Percentiles rank a stretch among this genome's conserved stretches.
phyloP scores from a whole-genome alignment of 2,329 filamentous ascomycete species.

The Hypocreales sp. region DNA sequence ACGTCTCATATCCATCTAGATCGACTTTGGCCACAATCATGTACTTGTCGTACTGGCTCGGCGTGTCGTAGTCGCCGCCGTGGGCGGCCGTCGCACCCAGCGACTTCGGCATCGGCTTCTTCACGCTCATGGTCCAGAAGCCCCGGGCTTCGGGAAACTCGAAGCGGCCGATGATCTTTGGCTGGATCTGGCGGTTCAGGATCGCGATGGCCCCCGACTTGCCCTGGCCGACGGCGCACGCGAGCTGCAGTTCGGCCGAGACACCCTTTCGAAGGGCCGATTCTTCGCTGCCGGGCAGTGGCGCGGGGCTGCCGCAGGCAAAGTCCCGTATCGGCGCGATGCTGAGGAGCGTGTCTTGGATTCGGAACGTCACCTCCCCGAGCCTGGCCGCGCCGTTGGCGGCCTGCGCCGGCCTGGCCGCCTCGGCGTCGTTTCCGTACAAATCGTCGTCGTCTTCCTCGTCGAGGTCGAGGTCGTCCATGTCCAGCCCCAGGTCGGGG shows the following conservation, averaged over 20 bases:
- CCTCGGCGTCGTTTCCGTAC: conserved; percentile 48
- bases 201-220: conserved; percentile 55
- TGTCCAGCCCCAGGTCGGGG: conserved; percentile 31
- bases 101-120: conserved; percentile 48
- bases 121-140: conserved; percentile 67
- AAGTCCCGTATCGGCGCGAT: conserved; percentile 68
- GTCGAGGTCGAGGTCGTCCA: conserved; percentile 35
- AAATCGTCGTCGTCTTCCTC: conserved; percentile 51
- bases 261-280: conserved; percentile 26
- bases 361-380: conserved; percentile 55
- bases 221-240: conserved; percentile 47
- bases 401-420: conserved; percentile 31
- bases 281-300: conserved; percentile 27
- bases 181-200: conserved; percentile 64
- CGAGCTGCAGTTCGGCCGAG: conserved; percentile 41
- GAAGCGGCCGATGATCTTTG: conserved; percentile 52
- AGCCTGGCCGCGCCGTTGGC: conserved; percentile 28
- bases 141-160: conserved; percentile 58
- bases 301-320: conserved; percentile 45
- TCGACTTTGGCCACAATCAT: conserved; percentile 68
- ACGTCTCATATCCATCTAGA: conserved; percentile 55
- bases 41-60: conserved; percentile 57
- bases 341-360: conserved; percentile 64
- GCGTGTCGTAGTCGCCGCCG: conserved; percentile 37
- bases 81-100: conserved; percentile 33